Percentiles rank a stretch among this genome's conserved stretches.
Conservation (phyloP, 306 rosid genomes). For the Acacia crassicarpa region DNA sequence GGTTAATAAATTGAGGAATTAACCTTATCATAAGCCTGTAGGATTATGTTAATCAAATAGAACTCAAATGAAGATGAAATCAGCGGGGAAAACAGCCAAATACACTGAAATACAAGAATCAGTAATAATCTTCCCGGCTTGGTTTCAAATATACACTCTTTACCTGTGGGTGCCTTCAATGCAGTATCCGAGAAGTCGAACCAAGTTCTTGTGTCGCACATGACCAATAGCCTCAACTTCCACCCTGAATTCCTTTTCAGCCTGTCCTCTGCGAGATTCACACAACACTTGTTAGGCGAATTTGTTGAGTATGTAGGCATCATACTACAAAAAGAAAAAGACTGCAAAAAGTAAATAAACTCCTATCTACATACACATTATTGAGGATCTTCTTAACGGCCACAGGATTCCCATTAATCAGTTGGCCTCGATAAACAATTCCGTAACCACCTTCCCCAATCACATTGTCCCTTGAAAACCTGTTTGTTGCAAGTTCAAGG, state of each 20-base stretch:
- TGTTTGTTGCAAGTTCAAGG: slow-evolving; percentile 82
- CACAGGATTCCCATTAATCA: slow-evolving; percentile 81
- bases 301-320: slow-evolving; percentile 20
- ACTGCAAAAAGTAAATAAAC: slow-evolving; percentile 1
- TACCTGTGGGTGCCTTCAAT: slow-evolving; percentile 97
- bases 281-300: slow-evolving; percentile 25
- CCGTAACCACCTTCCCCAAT: slow-evolving; percentile 99
- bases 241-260: slow-evolving; percentile 92
- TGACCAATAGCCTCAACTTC: slow-evolving; percentile 99
- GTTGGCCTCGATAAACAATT: slow-evolving; percentile 74
- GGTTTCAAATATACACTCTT: slow-evolving; percentile 22
- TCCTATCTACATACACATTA: slow-evolving; percentile 63
- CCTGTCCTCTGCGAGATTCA: slow-evolving; percentile 74
- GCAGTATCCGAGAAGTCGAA: slow-evolving; percentile 88
- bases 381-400: slow-evolving; percentile 93
- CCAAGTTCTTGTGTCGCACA: slow-evolving; percentile 89
- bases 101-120: background rate
- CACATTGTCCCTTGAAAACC: slow-evolving; percentile 78
- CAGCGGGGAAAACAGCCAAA: slow-evolving; percentile 20
- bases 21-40: background rate
- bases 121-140: slow-evolving; percentile 10
- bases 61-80: slow-evolving; percentile 16
- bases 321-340: slow-evolving; percentile 1
- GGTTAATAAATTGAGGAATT: background rate
- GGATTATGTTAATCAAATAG: slow-evolving; percentile 12